phyloP scores from a whole-genome alignment of 345 rosid species.

The Angophora floribunda region DNA sequence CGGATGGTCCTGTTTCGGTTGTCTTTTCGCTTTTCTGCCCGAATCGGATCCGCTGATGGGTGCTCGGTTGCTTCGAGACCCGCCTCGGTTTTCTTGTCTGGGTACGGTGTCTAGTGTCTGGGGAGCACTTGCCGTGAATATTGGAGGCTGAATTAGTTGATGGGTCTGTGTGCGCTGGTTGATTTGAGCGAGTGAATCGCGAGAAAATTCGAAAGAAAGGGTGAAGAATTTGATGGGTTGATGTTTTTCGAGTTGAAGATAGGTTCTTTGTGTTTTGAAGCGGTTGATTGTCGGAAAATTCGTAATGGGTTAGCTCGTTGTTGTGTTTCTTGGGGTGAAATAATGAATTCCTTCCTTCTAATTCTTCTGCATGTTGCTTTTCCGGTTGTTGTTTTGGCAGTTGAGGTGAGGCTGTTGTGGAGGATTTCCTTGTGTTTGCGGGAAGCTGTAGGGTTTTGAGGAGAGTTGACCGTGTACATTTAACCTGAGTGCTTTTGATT shows the following conservation, averaged over 20 bases:
- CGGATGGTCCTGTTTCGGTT: neutral
- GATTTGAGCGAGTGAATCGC: neutral
- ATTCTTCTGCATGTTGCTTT: neutral
- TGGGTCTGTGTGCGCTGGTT: neutral
- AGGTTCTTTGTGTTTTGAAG: neutral
- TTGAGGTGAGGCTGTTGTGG: neutral
- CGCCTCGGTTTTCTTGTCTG: neutral
- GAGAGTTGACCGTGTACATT: neutral
- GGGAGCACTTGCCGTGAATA: neutral
- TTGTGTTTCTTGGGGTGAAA: neutral
- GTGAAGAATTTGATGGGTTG: neutral
- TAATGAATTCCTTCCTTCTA: neutral
- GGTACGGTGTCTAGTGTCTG: neutral
- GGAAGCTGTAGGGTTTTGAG: neutral
- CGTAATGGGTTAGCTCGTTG: neutral
- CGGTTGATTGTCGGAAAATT: neutral
- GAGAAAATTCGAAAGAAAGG: neutral
- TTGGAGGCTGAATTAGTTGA: neutral
- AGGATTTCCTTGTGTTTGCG: neutral
- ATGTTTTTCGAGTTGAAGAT: neutral
- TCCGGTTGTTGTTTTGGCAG: neutral
- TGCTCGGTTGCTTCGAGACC: neutral
- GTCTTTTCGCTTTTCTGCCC: neutral
- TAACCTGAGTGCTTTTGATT: neutral
- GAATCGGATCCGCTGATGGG: neutral